Evolutionary conservation across 2,329 filamentous ascomycete genomes (phyloP).

Genomic region (Aspergillus candidus): DNA sequence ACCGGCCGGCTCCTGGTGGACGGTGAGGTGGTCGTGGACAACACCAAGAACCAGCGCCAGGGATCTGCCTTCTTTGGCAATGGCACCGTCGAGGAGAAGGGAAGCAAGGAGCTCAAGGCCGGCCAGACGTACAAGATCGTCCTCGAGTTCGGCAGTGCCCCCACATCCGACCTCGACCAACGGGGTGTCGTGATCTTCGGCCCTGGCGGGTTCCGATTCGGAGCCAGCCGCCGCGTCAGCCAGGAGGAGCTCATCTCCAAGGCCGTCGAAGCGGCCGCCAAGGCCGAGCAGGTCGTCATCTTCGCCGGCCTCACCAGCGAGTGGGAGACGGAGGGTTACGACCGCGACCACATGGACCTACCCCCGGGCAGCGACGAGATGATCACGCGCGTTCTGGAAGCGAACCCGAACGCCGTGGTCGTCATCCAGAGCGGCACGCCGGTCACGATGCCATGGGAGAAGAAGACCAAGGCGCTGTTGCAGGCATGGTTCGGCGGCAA

Average conservation of each 20-base stretch:
- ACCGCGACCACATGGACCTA: conserved; percentile 53
- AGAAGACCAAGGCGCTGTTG: conserved; percentile 51
- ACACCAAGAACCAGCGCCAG: conserved; percentile 56
- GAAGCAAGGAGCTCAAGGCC: conserved; percentile 52
- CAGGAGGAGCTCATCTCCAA: conserved; percentile 55
- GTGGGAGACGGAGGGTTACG: conserved; percentile 72
- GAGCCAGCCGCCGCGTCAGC: conserved; percentile 55
- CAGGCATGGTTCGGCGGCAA: conserved; percentile 88
- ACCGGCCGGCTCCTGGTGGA: conserved; percentile 62
- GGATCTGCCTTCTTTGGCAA: conserved; percentile 61
- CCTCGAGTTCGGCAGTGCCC: conserved; percentile 56
- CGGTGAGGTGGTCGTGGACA: conserved; percentile 58
- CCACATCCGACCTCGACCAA: conserved; percentile 52
- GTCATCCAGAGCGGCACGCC: conserved; percentile 75
- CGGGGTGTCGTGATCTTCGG: conserved; percentile 47
- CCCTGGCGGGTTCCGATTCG: conserved; percentile 57
- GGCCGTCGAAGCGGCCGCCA: conserved; percentile 61
- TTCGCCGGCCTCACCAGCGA: conserved; percentile 73
- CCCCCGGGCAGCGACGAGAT: conserved; percentile 51
- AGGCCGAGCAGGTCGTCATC: conserved; percentile 70
- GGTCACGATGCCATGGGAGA: conserved; percentile 45
- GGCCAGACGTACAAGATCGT: conserved; percentile 55
- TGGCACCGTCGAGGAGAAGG: conserved; percentile 59
- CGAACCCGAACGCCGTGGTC: conserved; percentile 64
- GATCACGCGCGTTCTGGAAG: conserved; percentile 58